phyloP scores from a whole-genome alignment of 2,329 filamentous ascomycete species.

The Stagonosporopsis vannaccii region DNA sequence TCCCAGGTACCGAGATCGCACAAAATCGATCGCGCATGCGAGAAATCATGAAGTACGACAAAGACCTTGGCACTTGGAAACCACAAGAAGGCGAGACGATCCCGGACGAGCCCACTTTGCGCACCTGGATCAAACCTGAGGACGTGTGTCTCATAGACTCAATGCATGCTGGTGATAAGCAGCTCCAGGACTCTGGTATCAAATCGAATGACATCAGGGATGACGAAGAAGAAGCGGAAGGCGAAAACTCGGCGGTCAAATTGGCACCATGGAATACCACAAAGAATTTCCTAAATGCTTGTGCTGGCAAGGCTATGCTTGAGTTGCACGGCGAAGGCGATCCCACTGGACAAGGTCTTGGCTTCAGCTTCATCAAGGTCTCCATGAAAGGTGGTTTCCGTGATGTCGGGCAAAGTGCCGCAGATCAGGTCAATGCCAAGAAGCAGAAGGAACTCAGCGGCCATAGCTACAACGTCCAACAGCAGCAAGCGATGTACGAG shows the following conservation, averaged over 20 bases:
- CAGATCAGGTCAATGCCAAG: constrained; percentile 85
- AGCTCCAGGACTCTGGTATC: constrained; percentile 90
- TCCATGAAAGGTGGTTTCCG: constrained; percentile 99
- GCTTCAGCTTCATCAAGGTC: constrained; percentile 96
- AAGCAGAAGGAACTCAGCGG: constrained; percentile 73
- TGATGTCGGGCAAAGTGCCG: constrained; percentile 85
- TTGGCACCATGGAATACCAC: constrained; percentile 96
- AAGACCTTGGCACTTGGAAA: constrained; percentile 83
- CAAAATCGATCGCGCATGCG: constrained; percentile 97
- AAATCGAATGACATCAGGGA: constrained; percentile 71
- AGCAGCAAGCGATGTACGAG: constrained; percentile 91
- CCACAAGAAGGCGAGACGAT: constrained; percentile 74
- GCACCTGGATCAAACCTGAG: constrained; percentile 91
- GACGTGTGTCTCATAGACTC: constrained; percentile 94
- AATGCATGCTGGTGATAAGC: constrained; percentile 94
- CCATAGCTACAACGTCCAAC: constrained; percentile 96
- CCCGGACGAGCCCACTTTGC: constrained; percentile 81
- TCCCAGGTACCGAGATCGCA: constrained; percentile 90
- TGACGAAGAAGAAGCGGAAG: constrained; percentile 67
- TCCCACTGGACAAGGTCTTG: constrained; percentile 89
- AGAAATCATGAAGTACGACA: constrained; percentile 92
- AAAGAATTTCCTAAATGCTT: constrained; percentile 94
- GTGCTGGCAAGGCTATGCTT: constrained; percentile 95
- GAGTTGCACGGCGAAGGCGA: constrained; percentile 94
- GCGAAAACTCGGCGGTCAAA: constrained; percentile 82